These are phyloP conservation scores for Dactylellina leptospora DNA, from an alignment of 2,329 filamentous ascomycete species.

Conservation along the genomic window DNA sequence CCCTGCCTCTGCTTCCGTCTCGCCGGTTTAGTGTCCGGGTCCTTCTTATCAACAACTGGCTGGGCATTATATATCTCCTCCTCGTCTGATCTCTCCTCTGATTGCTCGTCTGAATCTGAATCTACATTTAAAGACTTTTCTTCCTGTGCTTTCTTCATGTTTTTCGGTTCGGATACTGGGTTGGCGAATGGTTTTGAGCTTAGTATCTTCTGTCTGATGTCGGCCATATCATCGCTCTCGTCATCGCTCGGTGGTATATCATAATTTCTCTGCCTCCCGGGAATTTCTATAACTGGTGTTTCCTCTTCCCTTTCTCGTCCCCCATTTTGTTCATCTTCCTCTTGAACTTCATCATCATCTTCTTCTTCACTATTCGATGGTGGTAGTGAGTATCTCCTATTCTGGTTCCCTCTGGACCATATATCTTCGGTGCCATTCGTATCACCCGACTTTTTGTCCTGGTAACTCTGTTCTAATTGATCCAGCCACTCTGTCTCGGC, in stretches of 20 bases:
- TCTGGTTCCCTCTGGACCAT: slow-evolving; percentile 91
- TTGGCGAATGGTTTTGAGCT: slow-evolving; percentile 88
- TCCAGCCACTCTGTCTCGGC: slow-evolving; percentile 88
- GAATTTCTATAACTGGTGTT: slow-evolving; percentile 68
- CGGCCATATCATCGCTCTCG: slow-evolving; percentile 86
- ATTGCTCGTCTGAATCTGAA: slow-evolving; percentile 70
- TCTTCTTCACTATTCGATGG: slow-evolving; percentile 61
- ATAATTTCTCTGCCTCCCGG: slow-evolving; percentile 66
- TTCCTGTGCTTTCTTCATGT: slow-evolving; percentile 65
- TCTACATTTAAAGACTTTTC: slow-evolving; percentile 73
- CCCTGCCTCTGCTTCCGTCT: slow-evolving; percentile 69
- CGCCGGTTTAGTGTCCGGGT: slow-evolving; percentile 74
- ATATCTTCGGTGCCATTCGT: slow-evolving; percentile 73
- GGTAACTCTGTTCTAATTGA: slow-evolving; percentile 88
- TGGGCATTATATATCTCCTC: slow-evolving; percentile 91
- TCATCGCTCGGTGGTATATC: slow-evolving; percentile 66
- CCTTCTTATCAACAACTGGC: slow-evolving; percentile 65
- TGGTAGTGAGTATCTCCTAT: slow-evolving; percentile 68
- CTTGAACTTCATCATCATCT: slow-evolving; percentile 63
- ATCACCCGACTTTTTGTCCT: slow-evolving; percentile 75
- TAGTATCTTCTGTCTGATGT: slow-evolving; percentile 87
- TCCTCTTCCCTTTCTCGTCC: slow-evolving; percentile 55
- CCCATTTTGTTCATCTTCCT: slow-evolving; percentile 61
- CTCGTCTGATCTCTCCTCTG: slow-evolving; percentile 70
- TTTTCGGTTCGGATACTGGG: slow-evolving; percentile 58